phyloP scores from a whole-genome alignment of 331 rosid species.

The Arachis monticola region DNA sequence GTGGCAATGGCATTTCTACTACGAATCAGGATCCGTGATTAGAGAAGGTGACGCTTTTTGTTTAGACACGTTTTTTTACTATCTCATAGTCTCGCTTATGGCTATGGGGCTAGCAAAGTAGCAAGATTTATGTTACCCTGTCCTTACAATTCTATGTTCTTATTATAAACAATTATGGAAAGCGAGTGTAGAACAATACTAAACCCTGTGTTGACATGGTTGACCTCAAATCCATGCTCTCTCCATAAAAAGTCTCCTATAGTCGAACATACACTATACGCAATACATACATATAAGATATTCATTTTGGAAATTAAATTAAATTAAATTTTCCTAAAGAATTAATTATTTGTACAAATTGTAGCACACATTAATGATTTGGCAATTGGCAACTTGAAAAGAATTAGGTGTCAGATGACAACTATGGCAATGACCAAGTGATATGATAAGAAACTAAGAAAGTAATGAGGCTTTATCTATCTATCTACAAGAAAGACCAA shows the following conservation, averaged over 20 bases:
- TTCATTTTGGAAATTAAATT: too few species aligned
- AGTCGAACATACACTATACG: too few species aligned
- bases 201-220: slow-evolving; percentile 45
- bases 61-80: too few species aligned
- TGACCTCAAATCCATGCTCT: slow-evolving; percentile 45
- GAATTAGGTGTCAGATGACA: neutral
- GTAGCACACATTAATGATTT: neutral
- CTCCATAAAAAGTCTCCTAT: too few species aligned
- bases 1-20: too few species aligned
- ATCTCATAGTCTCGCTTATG: too few species aligned
- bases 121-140: too few species aligned
- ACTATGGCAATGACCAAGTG: too few species aligned
- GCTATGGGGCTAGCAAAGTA: too few species aligned
- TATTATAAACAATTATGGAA: neutral
- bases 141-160: neutral
- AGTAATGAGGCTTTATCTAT: too few species aligned
- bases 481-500: neutral
- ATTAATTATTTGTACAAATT: slow-evolving; percentile 19
- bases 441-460: too few species aligned
- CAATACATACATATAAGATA: neutral
- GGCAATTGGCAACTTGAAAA: slow-evolving; percentile 26
- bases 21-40: neutral
- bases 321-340: neutral
- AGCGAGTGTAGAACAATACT: neutral
- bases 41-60: neutral